These are phyloP conservation scores for Taphrina communis DNA, from an alignment of 1,139 yeast species.

Conservation along the genomic window DNA sequence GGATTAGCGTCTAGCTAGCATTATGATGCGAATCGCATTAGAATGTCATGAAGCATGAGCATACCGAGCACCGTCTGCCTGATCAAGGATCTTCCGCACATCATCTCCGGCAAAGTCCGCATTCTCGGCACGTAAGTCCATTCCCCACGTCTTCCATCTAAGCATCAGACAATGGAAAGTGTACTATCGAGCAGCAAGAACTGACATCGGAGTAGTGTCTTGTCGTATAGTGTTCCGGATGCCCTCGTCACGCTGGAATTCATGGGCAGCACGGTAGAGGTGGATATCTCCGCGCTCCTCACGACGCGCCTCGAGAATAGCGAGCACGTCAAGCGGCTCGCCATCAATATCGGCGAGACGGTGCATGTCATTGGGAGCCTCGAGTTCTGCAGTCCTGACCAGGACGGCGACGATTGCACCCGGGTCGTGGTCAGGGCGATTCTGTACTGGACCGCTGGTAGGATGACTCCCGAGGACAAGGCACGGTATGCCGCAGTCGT, in stretches of 20 bases:
- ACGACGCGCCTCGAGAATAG: conserved; percentile 1
- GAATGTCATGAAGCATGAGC: conserved; percentile 6
- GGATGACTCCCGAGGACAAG: conserved; percentile 3
- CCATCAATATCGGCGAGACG: conserved; percentile 11
- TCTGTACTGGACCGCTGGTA: conserved; percentile 19
- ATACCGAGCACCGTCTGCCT: conserved; percentile 17
- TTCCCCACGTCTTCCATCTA: neutral
- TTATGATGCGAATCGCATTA: too few species aligned
- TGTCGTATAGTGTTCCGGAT: neutral
- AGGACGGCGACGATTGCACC: neutral
- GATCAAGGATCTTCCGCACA: neutral
- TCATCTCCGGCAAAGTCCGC: conserved; percentile 12
- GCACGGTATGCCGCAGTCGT: conserved; percentile 1
- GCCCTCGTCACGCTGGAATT: conserved; percentile 17
- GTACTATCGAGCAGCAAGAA: too few species aligned
- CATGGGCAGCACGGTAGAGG: neutral
- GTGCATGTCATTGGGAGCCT: conserved; percentile 23
- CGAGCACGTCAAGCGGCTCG: neutral
- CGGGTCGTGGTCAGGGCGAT: neutral
- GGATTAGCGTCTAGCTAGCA: too few species aligned
- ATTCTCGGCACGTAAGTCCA: conserved; percentile 22
- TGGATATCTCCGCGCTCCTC: conserved; percentile 15
- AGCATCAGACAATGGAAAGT: too few species aligned
- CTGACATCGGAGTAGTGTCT: neutral
- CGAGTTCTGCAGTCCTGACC: neutral